A percentile compares a stretch with the other conserved stretches of the same genome.
These are phyloP conservation scores for Endoconidiophora laricicola DNA, from an alignment of 2,329 filamentous ascomycete species.

Conservation along the genomic window DNA sequence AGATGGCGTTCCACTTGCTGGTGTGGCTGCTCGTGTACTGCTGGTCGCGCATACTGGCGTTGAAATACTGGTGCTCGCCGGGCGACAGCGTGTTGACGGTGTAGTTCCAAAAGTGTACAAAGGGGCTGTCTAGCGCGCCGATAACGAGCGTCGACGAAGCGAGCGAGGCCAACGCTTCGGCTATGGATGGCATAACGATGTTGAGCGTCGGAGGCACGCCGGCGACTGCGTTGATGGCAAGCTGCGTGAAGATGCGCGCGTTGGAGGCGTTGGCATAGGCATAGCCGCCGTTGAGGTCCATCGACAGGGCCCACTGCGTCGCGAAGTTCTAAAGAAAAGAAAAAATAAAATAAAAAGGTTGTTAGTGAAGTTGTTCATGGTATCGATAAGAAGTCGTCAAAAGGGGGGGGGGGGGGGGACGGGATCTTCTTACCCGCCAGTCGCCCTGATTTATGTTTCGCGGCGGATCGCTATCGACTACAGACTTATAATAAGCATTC, in stretches of 20 bases:
- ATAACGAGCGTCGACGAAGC: constrained; percentile 49
- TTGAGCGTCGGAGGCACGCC: background rate
- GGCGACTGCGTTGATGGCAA: constrained; percentile 22
- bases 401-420: too few species aligned
- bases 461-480: background rate
- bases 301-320: constrained; percentile 34
- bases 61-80: constrained; percentile 39
- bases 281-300: constrained; percentile 40
- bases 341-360: too few species aligned
- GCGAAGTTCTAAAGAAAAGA: constrained; percentile 25
- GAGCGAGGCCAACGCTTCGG: constrained; percentile 57
- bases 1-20: constrained; percentile 43
- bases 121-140: constrained; percentile 41
- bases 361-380: too few species aligned
- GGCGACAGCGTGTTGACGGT: constrained; percentile 18
- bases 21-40: constrained; percentile 54
- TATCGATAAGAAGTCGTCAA: too few species aligned
- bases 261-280: constrained; percentile 40
- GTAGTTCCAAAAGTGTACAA: constrained; percentile 39
- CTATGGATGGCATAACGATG: constrained; percentile 42
- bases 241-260: constrained; percentile 36
- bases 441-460: background rate
- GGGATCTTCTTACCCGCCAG: constrained; percentile 5
- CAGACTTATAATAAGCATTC: constrained; percentile 32
- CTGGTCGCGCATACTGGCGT: constrained; percentile 44